Conservation (phyloP, 2,329 filamentous ascomycete species). For the Fusarium sp. region DNA sequence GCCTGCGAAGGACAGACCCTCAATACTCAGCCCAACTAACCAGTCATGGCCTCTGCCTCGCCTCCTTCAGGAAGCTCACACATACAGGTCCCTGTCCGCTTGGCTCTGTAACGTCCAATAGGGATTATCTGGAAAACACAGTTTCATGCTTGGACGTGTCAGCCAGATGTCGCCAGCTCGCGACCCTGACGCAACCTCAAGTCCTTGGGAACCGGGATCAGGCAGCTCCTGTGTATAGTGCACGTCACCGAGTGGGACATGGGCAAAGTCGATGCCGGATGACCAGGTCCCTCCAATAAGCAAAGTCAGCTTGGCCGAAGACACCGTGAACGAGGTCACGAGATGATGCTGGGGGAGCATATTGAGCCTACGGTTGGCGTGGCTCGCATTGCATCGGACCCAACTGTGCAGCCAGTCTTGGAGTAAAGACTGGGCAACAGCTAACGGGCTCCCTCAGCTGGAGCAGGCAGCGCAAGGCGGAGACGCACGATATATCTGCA, state of each 20-base stretch:
- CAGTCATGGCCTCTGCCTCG: slow-evolving; percentile 21
- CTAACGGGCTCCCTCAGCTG: slow-evolving; percentile 3
- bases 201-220: slow-evolving; percentile 14
- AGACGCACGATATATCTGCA: not conserved
- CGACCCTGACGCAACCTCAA: slow-evolving; percentile 24
- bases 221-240: slow-evolving; percentile 26
- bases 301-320: slow-evolving; percentile 18
- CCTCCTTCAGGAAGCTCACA: slow-evolving; percentile 3
- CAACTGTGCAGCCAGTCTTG: slow-evolving; percentile 21
- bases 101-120: slow-evolving; percentile 19
- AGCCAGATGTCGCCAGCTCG: slow-evolving; percentile 25
- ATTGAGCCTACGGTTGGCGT: slow-evolving; percentile 4
- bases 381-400: slow-evolving; percentile 28
- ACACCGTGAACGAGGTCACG: slow-evolving; percentile 41
- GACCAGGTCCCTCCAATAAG: slow-evolving; percentile 25
- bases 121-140: slow-evolving; percentile 13
- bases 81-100: slow-evolving; percentile 1
- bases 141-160: slow-evolving; percentile 19
- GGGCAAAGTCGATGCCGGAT: slow-evolving; percentile 22
- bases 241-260: slow-evolving; percentile 34
- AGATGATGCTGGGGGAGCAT: slow-evolving; percentile 15
- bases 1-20: slow-evolving; percentile 3
- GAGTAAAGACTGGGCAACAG: slow-evolving; percentile 24
- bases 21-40: not conserved
- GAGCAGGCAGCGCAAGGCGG: slow-evolving; percentile 1